phyloP scores from a whole-genome alignment of 495 filamentous ascomycete species.

The Penicillium ochrochloron region DNA sequence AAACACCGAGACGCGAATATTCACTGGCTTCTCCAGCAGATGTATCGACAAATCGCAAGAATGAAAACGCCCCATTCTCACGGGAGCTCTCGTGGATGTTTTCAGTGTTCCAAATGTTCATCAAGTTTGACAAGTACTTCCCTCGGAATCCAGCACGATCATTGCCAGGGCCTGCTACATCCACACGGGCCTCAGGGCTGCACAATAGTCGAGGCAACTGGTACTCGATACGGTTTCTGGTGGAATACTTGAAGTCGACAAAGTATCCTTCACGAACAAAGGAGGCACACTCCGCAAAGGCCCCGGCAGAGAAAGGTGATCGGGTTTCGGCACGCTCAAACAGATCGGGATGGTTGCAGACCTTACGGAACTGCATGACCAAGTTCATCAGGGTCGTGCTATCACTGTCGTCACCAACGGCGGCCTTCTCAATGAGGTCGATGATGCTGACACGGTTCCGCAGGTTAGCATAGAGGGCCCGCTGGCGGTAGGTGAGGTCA shows the following conservation, averaged over 20 bases:
- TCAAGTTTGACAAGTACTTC: constrained; percentile 73
- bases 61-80: constrained; percentile 75
- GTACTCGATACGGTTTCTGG: constrained; percentile 84
- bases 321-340: constrained; percentile 93
- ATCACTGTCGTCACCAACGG: constrained; percentile 90
- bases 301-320: constrained; percentile 78
- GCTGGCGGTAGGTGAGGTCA: constrained; percentile 94
- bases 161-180: constrained; percentile 78
- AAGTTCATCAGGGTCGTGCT: constrained; percentile 97
- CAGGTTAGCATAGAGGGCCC: constrained; percentile 88
- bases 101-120: constrained; percentile 88
- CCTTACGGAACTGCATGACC: constrained; percentile 99
- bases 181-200: constrained; percentile 72
- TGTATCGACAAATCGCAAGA: constrained; percentile 82
- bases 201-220: constrained; percentile 78
- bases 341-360: constrained; percentile 97
- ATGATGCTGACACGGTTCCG: constrained; percentile 98
- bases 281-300: constrained; percentile 92
- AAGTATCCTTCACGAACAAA: constrained; percentile 87
- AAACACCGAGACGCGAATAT: constrained; percentile 63
- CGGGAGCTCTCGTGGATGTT: constrained; percentile 66
- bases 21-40: constrained; percentile 73
- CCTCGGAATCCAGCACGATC: constrained; percentile 72
- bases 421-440: constrained; percentile 97
- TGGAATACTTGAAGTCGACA: constrained; percentile 84